Evolutionary conservation across 2,329 filamentous ascomycete genomes (phyloP).

Genomic region (Arthrinium puccinioides): DNA sequence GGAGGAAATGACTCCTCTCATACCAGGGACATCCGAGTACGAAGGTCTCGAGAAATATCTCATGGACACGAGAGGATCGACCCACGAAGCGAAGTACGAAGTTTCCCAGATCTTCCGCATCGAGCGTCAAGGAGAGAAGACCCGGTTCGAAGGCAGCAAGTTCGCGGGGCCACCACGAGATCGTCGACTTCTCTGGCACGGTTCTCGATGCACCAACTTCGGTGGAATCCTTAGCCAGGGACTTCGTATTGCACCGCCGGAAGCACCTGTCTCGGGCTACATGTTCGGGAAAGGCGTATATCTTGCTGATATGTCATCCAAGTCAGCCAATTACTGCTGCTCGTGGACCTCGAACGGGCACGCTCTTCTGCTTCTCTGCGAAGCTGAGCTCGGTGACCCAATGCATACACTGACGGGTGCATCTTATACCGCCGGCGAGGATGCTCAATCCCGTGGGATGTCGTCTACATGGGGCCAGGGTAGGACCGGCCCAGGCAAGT

Average conservation of each 20-base stretch:
- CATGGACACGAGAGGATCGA: conserved; percentile 55
- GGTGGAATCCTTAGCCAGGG: conserved; percentile 84
- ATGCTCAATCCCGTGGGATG: conserved; percentile 52
- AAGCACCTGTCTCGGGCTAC: conserved; percentile 73
- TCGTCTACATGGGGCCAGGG: conserved; percentile 68
- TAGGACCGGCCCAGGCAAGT: conserved; percentile 52
- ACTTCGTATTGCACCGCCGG: conserved; percentile 79
- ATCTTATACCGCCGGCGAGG: conserved; percentile 56
- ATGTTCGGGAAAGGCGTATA: conserved; percentile 93
- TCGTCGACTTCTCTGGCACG: conserved; percentile 79
- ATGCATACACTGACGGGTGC: conserved; percentile 55
- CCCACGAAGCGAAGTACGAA: conserved; percentile 54
- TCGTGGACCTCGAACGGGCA: conserved; percentile 55
- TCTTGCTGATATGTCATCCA: conserved; percentile 76
- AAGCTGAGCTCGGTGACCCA: conserved; percentile 73
- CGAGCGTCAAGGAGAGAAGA: conserved; percentile 63
- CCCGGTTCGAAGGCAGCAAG: conserved; percentile 55
- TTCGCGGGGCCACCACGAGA: conserved; percentile 48
- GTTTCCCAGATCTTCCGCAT: conserved; percentile 78
- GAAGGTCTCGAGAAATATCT: conserved; percentile 60
- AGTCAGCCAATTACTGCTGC: conserved; percentile 73
- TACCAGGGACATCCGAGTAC: conserved; percentile 55
- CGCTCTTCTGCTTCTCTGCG: conserved; percentile 73
- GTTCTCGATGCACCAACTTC: conserved; percentile 75
- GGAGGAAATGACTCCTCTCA: conserved; percentile 68